A percentile compares a stretch with the other conserved stretches of the same genome.
phyloP scores from a whole-genome alignment of 148 eudicot genomes.

The Rhododendron molle region DNA sequence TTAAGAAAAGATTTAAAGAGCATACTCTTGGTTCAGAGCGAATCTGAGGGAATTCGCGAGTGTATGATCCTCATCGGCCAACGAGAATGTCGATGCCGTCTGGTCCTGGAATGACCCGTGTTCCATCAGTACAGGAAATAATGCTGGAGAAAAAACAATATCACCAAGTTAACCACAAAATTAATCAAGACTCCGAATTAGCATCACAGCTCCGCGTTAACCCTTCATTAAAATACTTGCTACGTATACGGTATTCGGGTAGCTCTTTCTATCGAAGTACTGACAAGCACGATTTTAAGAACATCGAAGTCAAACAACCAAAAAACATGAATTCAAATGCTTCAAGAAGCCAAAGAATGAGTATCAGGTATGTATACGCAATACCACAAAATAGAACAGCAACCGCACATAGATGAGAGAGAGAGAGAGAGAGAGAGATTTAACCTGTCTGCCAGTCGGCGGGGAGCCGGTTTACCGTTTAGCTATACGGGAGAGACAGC shows the following conservation, averaged over 20 bases:
- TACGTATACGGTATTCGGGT: neutral
- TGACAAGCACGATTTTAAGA: neutral
- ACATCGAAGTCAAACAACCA: neutral
- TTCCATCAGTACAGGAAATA: conserved; percentile 39
- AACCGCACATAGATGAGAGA: neutral
- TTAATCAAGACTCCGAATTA: neutral
- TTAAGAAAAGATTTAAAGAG: neutral
- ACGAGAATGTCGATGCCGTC: conserved; percentile 69
- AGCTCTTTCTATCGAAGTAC: neutral
- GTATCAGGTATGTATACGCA: neutral
- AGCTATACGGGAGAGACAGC: neutral
- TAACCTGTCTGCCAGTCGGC: neutral
- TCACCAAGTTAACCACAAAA: neutral
- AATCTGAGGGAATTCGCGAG: conserved; percentile 78
- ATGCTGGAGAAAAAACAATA: neutral
- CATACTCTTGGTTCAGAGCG: conserved; percentile 76
- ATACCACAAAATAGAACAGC: neutral
- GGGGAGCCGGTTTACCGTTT: neutral
- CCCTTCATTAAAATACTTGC: neutral
- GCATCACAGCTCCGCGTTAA: neutral
- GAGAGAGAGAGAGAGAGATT: neutral
- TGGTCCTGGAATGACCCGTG: conserved; percentile 64
- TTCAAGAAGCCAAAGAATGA: neutral
- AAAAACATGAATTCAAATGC: neutral
- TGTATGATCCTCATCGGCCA: conserved; percentile 90